Evolutionary conservation across 106 monocot species (phyloP).

Genomic region (Hemerocallis citrina): DNA sequence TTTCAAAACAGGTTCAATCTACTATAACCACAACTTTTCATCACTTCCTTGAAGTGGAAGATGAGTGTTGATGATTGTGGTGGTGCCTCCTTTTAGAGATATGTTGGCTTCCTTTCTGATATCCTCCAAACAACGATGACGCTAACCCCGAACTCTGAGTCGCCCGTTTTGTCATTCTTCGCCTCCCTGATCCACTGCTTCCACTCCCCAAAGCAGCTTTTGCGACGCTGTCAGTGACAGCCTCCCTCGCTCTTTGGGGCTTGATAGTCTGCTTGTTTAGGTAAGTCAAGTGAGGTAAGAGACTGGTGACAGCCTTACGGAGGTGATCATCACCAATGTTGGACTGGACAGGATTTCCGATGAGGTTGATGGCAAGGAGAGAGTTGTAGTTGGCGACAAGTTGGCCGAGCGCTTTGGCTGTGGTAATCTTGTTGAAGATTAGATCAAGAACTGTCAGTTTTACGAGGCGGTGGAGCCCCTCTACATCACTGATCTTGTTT

Average conservation of each 20-base stretch:
- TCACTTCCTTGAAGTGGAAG: slow-evolving; percentile 10
- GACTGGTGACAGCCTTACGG: slow-evolving; percentile 50
- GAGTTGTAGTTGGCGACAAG: slow-evolving; percentile 92
- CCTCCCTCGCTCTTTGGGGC: slow-evolving; percentile 51
- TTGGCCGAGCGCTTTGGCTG: slow-evolving; percentile 68
- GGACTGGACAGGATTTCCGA: slow-evolving; percentile 77
- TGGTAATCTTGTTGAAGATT: slow-evolving; percentile 93
- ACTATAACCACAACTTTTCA: not conserved
- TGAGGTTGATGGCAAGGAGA: slow-evolving; percentile 68
- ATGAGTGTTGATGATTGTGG: no score
- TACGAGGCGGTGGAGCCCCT: slow-evolving; percentile 84
- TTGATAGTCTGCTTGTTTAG: slow-evolving; percentile 86
- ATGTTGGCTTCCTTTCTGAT: slow-evolving; percentile 18
- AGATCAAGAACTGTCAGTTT: slow-evolving; percentile 77
- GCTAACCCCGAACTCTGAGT: slow-evolving; percentile 15
- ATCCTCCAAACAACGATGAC: slow-evolving; percentile 9
- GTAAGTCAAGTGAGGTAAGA: slow-evolving; percentile 60
- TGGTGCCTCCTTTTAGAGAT: slow-evolving; percentile 6
- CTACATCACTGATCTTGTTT: slow-evolving; percentile 87
- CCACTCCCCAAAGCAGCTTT: slow-evolving; percentile 66
- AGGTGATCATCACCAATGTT: slow-evolving; percentile 86
- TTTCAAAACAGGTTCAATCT: no score
- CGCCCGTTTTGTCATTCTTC: not conserved
- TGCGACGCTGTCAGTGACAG: slow-evolving; percentile 41
- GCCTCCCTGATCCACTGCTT: slow-evolving; percentile 7